phyloP scores from a whole-genome alignment of 2,329 filamentous ascomycete species.

The Daldinia eschscholtzii region DNA sequence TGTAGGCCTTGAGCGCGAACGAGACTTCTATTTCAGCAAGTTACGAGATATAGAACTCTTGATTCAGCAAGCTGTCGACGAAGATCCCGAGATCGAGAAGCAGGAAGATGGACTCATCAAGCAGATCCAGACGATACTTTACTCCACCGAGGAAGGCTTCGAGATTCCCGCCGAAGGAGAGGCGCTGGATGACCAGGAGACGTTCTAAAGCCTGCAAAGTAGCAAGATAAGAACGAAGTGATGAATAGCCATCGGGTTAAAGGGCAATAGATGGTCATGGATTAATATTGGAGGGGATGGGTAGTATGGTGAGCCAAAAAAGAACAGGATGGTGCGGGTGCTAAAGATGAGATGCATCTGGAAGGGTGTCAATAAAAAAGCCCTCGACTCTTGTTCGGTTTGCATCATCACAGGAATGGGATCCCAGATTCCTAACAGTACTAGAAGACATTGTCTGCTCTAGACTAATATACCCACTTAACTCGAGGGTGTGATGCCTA shows the following conservation, averaged over 20 bases:
- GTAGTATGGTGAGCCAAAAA: constrained; percentile 35
- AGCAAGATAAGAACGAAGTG: constrained; percentile 38
- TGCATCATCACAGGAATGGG: constrained; percentile 23
- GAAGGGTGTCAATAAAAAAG: constrained; percentile 19
- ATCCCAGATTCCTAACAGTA: constrained; percentile 13
- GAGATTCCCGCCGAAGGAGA: constrained; percentile 88
- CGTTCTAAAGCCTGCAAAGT: constrained; percentile 65
- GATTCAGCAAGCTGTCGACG: constrained; percentile 92
- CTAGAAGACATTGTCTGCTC: constrained; percentile 31
- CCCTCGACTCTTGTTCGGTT: constrained; percentile 28
- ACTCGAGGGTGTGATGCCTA: constrained; percentile 24
- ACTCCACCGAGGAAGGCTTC: constrained; percentile 94
- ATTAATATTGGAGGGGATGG: constrained; percentile 41
- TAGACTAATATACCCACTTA: constrained; percentile 28
- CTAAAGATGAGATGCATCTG: constrained; percentile 25
- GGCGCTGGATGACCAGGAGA: constrained; percentile 81
- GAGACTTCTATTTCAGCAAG: constrained; percentile 99
- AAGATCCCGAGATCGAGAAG: constrained; percentile 92
- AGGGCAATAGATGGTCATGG: constrained; percentile 30
- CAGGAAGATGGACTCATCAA: constrained; percentile 92
- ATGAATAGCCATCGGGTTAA: constrained; percentile 37
- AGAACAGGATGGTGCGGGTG: constrained; percentile 25
- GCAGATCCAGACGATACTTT: constrained; percentile 95
- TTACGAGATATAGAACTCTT: constrained; percentile 95
- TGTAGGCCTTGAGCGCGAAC: constrained; percentile 91